Evolutionary conservation across 2,329 filamentous ascomycete species (phyloP).

Genomic region (Ascochyta koolunga): DNA sequence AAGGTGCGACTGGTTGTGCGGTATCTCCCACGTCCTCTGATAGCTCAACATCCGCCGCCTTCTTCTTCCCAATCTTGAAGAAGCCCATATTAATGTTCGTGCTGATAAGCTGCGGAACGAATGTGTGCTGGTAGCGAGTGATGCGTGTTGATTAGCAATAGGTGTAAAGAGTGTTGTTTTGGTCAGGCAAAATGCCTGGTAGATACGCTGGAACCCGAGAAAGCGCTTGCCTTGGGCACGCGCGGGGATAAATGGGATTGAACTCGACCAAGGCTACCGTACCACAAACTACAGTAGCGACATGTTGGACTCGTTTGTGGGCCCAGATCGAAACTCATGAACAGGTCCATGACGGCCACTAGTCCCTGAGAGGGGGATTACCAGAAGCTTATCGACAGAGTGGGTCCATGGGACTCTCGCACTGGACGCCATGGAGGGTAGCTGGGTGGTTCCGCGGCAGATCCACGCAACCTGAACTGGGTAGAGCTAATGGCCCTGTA

Average conservation of each 20-base stretch:
- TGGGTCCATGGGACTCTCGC: slow-evolving; percentile 8
- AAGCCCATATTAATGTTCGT: slow-evolving; percentile 15
- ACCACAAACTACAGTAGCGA: slow-evolving; percentile 9
- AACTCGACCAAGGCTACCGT: background rate
- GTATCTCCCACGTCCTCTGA: slow-evolving; percentile 9
- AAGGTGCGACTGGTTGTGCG: background rate
- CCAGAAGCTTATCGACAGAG: slow-evolving; percentile 14
- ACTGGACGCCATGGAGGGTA: slow-evolving; percentile 1
- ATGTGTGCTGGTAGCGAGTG: slow-evolving; percentile 4
- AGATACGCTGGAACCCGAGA: slow-evolving; percentile 1
- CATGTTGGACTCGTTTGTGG: slow-evolving; percentile 6
- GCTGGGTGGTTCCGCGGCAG: slow-evolving; percentile 7
- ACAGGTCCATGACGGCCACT: slow-evolving; percentile 8
- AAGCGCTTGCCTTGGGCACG: background rate
- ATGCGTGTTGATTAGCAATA: background rate
- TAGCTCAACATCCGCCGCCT: slow-evolving; percentile 13
- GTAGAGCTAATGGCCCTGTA: background rate
- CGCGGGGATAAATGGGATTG: slow-evolving; percentile 4
- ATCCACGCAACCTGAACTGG: slow-evolving; percentile 1
- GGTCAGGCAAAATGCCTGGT: slow-evolving; percentile 6
- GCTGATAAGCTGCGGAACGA: slow-evolving; percentile 1
- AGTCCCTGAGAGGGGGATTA: background rate
- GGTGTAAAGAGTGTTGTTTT: slow-evolving; percentile 1
- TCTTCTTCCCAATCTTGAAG: slow-evolving; percentile 19
- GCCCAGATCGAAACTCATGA: slow-evolving; percentile 13